Conservation (phyloP, 805 yeast species). For the Barnettozyma vustinii region DNA sequence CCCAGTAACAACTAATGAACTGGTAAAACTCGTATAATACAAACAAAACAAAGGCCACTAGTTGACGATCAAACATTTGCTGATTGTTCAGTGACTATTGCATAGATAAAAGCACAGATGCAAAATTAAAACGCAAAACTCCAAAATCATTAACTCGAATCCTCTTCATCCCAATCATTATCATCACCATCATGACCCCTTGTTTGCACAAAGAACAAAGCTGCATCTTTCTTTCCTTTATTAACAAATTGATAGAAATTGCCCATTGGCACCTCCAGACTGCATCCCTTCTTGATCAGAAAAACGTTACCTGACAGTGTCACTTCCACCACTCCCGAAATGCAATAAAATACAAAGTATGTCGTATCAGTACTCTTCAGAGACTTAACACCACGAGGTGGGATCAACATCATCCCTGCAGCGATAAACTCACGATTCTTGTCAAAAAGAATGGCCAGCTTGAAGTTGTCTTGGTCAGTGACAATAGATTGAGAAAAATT, state of each 20-base stretch:
- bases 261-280: conserved; percentile 77
- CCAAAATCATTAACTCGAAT: background rate
- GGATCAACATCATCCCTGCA: conserved; percentile 66
- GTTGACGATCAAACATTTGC: background rate
- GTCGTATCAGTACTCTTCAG: conserved; percentile 54
- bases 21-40: background rate
- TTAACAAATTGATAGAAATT: conserved; percentile 67
- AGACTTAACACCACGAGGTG: conserved; percentile 55
- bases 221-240: conserved; percentile 50
- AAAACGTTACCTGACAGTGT: conserved; percentile 54
- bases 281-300: conserved; percentile 63
- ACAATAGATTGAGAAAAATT: conserved; percentile 36
- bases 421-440: conserved; percentile 60
- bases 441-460: conserved; percentile 60
- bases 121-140: background rate
- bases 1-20: background rate
- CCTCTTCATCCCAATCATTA: conserved; percentile 15
- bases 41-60: background rate
- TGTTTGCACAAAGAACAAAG: conserved; percentile 72
- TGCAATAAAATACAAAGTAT: conserved; percentile 68
- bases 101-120: background rate
- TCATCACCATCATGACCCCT: conserved; percentile 25
- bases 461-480: conserved; percentile 47
- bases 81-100: background rate
- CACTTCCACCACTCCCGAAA: conserved; percentile 66